Evolutionary conservation across 176 grass and related monocot genomes (phyloP).

Genomic region (Raddia guianensis): DNA sequence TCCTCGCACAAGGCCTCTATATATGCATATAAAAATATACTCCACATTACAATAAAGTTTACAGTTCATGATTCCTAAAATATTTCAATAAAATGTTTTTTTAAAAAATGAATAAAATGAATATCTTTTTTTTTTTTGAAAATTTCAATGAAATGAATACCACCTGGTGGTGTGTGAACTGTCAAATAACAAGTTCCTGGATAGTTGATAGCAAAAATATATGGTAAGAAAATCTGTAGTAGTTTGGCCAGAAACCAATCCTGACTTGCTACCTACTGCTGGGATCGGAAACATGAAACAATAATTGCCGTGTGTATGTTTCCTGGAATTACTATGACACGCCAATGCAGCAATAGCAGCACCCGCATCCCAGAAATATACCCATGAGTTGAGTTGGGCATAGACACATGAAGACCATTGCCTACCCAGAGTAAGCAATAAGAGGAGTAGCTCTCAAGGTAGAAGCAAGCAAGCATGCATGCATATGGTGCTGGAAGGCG

Average conservation of each 20-base stretch:
- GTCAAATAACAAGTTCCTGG: constrained; percentile 11
- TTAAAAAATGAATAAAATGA: no score
- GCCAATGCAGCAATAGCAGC: constrained; percentile 27
- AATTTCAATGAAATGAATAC: no score
- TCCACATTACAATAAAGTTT: not conserved
- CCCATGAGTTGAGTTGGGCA: constrained; percentile 50
- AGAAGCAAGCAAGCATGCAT: constrained; percentile 38
- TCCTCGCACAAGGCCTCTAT: no score
- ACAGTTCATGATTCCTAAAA: not conserved
- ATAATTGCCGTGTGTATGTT: constrained; percentile 42
- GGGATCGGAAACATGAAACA: constrained; percentile 40
- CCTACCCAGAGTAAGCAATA: constrained; percentile 36
- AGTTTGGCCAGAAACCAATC: not conserved
- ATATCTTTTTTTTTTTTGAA: no score
- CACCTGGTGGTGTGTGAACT: not conserved
- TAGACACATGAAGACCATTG: constrained; percentile 50
- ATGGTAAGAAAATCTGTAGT: not conserved
- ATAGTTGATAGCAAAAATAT: not conserved
- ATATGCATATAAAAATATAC: not conserved
- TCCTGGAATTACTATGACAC: constrained; percentile 43
- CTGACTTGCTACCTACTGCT: constrained; percentile 36
- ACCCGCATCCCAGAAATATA: constrained; percentile 25
- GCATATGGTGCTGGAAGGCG: constrained; percentile 45
- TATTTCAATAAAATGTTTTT: not conserved
- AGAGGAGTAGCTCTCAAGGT: constrained; percentile 27